Conservation (phyloP, 2,329 filamentous ascomycete genomes). For the Curvularia verruculosa region DNA sequence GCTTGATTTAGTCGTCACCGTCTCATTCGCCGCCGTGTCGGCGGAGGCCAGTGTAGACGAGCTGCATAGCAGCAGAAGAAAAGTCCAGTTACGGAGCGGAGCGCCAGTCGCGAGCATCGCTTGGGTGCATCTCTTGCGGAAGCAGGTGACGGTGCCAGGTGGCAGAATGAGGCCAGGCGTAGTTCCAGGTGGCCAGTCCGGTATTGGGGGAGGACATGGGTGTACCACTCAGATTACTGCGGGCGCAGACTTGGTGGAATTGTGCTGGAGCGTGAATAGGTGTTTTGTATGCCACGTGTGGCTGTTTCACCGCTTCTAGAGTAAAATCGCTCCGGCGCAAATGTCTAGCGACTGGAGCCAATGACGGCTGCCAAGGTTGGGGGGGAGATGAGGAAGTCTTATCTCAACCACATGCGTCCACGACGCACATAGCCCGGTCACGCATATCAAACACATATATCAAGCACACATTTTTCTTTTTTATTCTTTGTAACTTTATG, state of each 20-base stretch:
- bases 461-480: background rate
- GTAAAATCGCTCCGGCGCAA: slow-evolving; percentile 12
- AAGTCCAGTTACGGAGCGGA: slow-evolving; percentile 46
- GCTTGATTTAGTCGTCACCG: slow-evolving; percentile 26
- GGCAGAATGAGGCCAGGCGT: slow-evolving; percentile 1
- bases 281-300: slow-evolving; percentile 28
- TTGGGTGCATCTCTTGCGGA: slow-evolving; percentile 47
- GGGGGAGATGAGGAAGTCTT: background rate
- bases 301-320: slow-evolving; percentile 22
- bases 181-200: slow-evolving; percentile 15
- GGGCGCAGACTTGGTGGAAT: background rate
- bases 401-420: background rate
- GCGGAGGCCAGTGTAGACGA: slow-evolving; percentile 31
- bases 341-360: slow-evolving; percentile 10
- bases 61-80: slow-evolving; percentile 45
- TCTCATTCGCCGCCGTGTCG: slow-evolving; percentile 42
- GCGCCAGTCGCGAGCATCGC: slow-evolving; percentile 50
- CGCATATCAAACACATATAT: background rate
- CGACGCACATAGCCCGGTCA: background rate
- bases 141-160: slow-evolving; percentile 30
- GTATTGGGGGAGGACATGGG: slow-evolving; percentile 22
- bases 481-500: background rate
- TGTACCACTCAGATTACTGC: slow-evolving; percentile 2
- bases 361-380: slow-evolving; percentile 18
- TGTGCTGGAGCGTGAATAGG: slow-evolving; percentile 27